Base-by-base conservation (phyloP, 106 monocot species). In the Dactylorhiza incarnata region DNA sequence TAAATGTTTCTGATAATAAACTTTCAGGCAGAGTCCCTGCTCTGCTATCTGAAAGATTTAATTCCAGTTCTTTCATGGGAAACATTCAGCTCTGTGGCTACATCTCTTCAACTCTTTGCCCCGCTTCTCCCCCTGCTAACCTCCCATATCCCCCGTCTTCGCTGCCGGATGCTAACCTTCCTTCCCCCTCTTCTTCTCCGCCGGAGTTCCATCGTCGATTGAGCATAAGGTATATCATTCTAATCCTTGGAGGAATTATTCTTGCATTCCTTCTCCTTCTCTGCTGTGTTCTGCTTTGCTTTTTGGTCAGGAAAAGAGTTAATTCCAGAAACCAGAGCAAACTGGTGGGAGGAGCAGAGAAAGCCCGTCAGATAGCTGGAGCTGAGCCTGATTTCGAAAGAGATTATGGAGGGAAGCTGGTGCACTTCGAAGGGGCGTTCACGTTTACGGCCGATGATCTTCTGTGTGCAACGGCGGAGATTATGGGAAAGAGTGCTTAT, bases 381-480 rank as follows among this genome's bases (percentile, higher is more conserved):
- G 52, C 63, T 7, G 82, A 80, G 52, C 70, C 25, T 7, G 82
- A 84, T 16, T 16, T 73, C 6, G 84, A 75, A 2, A 80, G 82
- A 8, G 88, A 84, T 0, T 43, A 82, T 0, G 89, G 95, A 0
- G 95, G 95, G 15, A 95, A 92, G 78, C 80, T 95, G 73, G 92
- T 95, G 13, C 95, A 95, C 78, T 95, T 95, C 67, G 92, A 95
- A 13, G 91, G 91, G 46, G 85, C 87, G 0, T 44, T 82, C 56
- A 87, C 74, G n/a, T 95, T 95, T 79, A 89, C 93, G 0, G 95
- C 95, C 5, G 95, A 95, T 63, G 90, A 93, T 48, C 86, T 95
- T 19, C 56, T 95, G 17, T 95, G 95, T 66, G 95, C 92, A 9
- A 95, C 95, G n/a, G 95, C 95, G 46, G 95, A 93, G 82, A 93